Percentiles rank a stretch among this genome's conserved stretches.
Evolutionary conservation across 352 stramenopile genomes (phyloP).

Genomic region (Phytophthora megakarya): DNA sequence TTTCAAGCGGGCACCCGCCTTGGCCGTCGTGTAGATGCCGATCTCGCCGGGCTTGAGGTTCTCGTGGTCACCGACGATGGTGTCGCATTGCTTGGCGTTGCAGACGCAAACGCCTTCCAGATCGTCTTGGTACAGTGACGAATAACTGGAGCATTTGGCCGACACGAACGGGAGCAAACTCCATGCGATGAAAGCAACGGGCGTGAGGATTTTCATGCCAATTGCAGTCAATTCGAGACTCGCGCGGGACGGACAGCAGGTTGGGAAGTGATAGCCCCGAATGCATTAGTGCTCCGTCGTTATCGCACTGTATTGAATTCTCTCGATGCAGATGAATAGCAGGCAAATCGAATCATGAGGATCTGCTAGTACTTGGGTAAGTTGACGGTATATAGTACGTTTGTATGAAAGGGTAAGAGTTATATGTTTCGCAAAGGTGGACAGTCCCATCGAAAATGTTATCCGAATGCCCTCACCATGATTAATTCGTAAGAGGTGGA

Average conservation of each 20-base stretch:
- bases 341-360: too few species aligned
- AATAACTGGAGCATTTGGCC: slow-evolving; percentile 28
- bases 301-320: slow-evolving; percentile 1
- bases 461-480: neutral
- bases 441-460: slow-evolving; percentile 18
- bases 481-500: too few species aligned
- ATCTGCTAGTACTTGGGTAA: slow-evolving; percentile 5
- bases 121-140: slow-evolving; percentile 43
- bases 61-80: slow-evolving; percentile 31
- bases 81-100: slow-evolving; percentile 41
- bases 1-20: slow-evolving; percentile 44
- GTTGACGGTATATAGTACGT: neutral
- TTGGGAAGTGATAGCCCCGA: slow-evolving; percentile 3
- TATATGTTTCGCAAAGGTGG: slow-evolving; percentile 3
- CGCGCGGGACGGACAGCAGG: slow-evolving; percentile 1
- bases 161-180: neutral
- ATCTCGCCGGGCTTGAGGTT: slow-evolving; percentile 31
- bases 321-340: neutral
- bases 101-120: slow-evolving; percentile 61
- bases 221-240: slow-evolving; percentile 7
- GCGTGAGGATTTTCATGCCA: slow-evolving; percentile 29
- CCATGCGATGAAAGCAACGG: neutral
- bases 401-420: neutral
- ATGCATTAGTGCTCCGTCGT: too few species aligned
- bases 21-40: slow-evolving; percentile 52